phyloP scores from a whole-genome alignment of 2,329 filamentous ascomycete genomes.

The Hymenoscyphus scutula region DNA sequence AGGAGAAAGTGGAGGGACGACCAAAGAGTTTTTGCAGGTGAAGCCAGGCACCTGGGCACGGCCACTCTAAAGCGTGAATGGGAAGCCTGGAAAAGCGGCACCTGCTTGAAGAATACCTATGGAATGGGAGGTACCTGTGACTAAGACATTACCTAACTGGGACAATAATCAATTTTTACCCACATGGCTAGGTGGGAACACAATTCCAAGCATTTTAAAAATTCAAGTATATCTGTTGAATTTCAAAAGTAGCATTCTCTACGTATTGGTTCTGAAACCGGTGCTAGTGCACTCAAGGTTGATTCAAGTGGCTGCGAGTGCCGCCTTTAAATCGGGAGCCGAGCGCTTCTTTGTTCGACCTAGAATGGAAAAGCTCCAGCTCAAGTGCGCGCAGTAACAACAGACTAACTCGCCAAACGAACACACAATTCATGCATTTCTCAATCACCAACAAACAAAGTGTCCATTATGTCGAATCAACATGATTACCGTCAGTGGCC shows the following conservation, averaged over 20 bases:
- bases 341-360: slow-evolving; percentile 4
- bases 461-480: slow-evolving; percentile 36
- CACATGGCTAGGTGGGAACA: too few relatives aligned
- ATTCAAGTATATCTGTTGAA: too few relatives aligned
- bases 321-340: neutral
- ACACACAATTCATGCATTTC: neutral
- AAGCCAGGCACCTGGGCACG: neutral
- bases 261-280: too few relatives aligned
- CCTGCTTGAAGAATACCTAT: neutral
- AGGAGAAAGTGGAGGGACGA: neutral
- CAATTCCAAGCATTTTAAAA: too few relatives aligned
- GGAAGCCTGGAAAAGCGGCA: neutral
- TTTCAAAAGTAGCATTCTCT: too few relatives aligned
- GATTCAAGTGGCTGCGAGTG: too few relatives aligned
- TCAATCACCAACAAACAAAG: neutral
- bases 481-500: slow-evolving; percentile 52
- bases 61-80: neutral
- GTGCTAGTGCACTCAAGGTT: too few relatives aligned
- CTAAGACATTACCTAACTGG: too few relatives aligned
- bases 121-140: too few relatives aligned
- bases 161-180: too few relatives aligned
- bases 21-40: neutral
- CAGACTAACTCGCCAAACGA: neutral
- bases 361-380: neutral
- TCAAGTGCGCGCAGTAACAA: neutral